Evolutionary conservation across 202 grass and related monocot species (phyloP).

Genomic region (Hordeum pubiflorum): DNA sequence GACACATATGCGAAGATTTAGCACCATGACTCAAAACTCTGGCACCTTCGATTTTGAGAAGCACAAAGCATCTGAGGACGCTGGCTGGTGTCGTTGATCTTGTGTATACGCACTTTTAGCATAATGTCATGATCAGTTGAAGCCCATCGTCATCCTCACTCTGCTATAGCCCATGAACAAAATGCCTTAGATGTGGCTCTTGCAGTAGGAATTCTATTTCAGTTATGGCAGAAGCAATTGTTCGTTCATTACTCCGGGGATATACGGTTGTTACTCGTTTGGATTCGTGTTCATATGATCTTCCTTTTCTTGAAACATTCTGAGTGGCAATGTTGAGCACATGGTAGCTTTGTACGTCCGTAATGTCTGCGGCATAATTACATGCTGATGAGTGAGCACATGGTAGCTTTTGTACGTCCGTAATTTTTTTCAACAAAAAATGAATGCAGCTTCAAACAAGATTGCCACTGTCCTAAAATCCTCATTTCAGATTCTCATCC

Average conservation of each 20-base stretch:
- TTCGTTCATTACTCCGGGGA: not conserved
- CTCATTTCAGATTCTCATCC: not conserved
- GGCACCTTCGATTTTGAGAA: not conserved
- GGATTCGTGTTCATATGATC: constrained; percentile 21
- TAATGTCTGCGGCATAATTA: not conserved
- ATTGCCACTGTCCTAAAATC: not conserved
- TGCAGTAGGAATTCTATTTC: constrained; percentile 9
- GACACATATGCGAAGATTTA: constrained; percentile 57
- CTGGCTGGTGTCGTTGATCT: not conserved
- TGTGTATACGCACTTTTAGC: not conserved
- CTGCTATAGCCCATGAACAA: not conserved
- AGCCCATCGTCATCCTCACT: not conserved
- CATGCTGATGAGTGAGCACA: not conserved
- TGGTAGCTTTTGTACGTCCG: no score
- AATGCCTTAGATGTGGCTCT: constrained; percentile 1
- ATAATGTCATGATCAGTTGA: not conserved
- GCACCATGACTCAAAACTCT: not conserved
- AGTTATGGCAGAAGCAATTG: not conserved
- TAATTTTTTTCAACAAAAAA: not conserved
- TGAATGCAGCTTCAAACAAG: not conserved
- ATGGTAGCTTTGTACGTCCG: constrained; percentile 19
- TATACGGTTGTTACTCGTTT: not conserved
- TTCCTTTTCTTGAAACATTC: not conserved
- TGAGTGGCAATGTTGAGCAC: not conserved
- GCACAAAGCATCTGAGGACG: constrained; percentile 17